A percentile compares a stretch with the other conserved stretches of the same genome.
Evolutionary conservation across 768 basidiomycete species (phyloP).

Genomic region (Neoboletus brunneissimus): DNA sequence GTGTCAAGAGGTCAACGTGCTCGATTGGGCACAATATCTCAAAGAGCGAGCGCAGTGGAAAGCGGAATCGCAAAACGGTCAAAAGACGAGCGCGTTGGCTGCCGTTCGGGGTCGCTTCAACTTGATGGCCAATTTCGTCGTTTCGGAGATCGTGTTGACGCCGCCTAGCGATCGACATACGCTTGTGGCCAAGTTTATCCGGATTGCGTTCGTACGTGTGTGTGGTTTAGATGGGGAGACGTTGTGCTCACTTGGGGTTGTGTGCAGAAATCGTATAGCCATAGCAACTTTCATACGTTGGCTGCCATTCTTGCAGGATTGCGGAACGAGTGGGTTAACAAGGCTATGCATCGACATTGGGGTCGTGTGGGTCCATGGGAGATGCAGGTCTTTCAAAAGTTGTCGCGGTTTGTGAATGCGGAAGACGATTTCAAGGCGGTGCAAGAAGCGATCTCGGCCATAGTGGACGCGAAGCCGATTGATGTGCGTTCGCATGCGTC

Average conservation of each 20-base stretch:
- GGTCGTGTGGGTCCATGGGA: constrained; percentile 67
- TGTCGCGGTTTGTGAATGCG: constrained; percentile 62
- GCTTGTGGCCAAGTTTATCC: constrained; percentile 77
- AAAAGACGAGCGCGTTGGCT: constrained; percentile 69
- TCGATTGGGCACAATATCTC: constrained; percentile 83
- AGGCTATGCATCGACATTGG: constrained; percentile 68
- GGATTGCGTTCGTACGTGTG: constrained; percentile 73
- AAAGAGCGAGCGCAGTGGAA: constrained; percentile 72
- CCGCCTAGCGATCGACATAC: constrained; percentile 58
- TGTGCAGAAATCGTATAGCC: constrained; percentile 71
- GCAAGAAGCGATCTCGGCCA: constrained; percentile 58
- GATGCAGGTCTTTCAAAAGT: constrained; percentile 65
- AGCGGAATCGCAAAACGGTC: constrained; percentile 50
- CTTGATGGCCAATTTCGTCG: constrained; percentile 74
- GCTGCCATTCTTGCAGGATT: constrained; percentile 80
- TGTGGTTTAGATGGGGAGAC: neutral
- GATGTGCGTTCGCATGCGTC: constrained; percentile 52
- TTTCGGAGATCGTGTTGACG: constrained; percentile 79
- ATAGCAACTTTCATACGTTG: constrained; percentile 75
- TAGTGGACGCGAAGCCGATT: constrained; percentile 64
- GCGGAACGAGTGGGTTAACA: constrained; percentile 62
- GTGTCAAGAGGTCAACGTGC: constrained; percentile 58
- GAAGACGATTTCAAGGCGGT: constrained; percentile 74
- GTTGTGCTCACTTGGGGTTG: neutral
- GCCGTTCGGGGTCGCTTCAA: constrained; percentile 82